Conservation (phyloP, 106 monocot species). For the Cymbidium sinense region DNA sequence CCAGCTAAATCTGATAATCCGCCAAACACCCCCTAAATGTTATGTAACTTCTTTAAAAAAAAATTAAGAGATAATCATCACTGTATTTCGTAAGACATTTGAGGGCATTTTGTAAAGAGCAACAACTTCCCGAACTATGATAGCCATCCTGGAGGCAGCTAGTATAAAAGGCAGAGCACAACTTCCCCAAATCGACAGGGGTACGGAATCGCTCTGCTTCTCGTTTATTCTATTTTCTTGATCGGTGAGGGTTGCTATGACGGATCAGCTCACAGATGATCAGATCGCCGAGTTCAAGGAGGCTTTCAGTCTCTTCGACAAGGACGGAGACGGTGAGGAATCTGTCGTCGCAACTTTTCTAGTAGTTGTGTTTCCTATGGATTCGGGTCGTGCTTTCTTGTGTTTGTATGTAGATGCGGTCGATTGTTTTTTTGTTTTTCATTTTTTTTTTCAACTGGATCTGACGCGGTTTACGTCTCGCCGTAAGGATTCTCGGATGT, state of each 20-base stretch:
- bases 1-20: too few species aligned
- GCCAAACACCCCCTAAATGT: too few species aligned
- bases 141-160: not conserved
- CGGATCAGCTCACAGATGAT: slow-evolving; percentile 56
- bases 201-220: not conserved
- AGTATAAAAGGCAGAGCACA: not conserved
- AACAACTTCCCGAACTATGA: too few species aligned
- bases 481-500: not conserved
- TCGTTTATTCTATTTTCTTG: not conserved
- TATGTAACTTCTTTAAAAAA: too few species aligned
- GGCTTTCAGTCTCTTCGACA: slow-evolving; percentile 81
- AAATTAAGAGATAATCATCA: too few species aligned
- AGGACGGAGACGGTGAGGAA: slow-evolving; percentile 58
- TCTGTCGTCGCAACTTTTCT: not conserved
- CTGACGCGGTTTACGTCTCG: not conserved
- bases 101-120: too few species aligned
- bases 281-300: slow-evolving; percentile 84
- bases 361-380: not conserved
- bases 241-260: not conserved
- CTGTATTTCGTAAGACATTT: too few species aligned
- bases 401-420: not conserved
- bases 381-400: not conserved
- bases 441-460: not conserved
- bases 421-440: not conserved
- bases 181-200: too few species aligned